Conservation (phyloP, 495 filamentous ascomycete genomes). For the Achaetomiella virescens region DNA sequence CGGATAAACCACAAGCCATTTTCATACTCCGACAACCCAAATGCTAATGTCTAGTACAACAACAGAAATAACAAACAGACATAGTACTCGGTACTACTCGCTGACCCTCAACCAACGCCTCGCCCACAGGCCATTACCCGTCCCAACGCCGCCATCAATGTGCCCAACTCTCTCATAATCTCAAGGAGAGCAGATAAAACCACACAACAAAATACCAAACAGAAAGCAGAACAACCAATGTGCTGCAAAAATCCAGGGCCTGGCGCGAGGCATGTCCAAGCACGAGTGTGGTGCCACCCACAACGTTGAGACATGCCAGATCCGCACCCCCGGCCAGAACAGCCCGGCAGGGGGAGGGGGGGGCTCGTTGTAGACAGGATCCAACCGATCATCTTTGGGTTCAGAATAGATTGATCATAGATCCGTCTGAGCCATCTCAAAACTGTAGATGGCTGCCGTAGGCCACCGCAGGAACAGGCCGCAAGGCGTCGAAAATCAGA, state of each 20-base stretch:
- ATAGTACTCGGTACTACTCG: neutral
- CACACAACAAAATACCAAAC: constrained; percentile 5
- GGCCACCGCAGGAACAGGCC: neutral
- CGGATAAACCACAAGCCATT: neutral
- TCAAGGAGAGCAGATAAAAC: neutral
- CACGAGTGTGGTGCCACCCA: constrained; percentile 13
- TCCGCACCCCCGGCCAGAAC: neutral
- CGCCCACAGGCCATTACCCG: neutral
- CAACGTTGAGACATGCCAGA: constrained; percentile 4
- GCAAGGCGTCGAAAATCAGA: neutral
- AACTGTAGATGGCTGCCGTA: too few species aligned
- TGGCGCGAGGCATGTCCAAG: neutral
- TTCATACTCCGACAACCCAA: neutral
- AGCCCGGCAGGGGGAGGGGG: too few species aligned
- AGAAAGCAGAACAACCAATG: neutral
- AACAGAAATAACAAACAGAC: neutral
- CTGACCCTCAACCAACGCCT: constrained; percentile 1
- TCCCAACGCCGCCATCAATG: neutral
- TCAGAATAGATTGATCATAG: too few species aligned
- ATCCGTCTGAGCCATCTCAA: too few species aligned
- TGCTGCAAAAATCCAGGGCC: neutral
- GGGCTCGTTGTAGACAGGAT: neutral
- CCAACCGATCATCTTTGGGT: neutral
- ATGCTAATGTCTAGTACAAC: neutral
- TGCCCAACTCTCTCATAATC: neutral